Base-by-base conservation (phyloP, 2,329 filamentous ascomycete species). In the Ophiognomonia clavigignenti-juglandacearum region DNA sequence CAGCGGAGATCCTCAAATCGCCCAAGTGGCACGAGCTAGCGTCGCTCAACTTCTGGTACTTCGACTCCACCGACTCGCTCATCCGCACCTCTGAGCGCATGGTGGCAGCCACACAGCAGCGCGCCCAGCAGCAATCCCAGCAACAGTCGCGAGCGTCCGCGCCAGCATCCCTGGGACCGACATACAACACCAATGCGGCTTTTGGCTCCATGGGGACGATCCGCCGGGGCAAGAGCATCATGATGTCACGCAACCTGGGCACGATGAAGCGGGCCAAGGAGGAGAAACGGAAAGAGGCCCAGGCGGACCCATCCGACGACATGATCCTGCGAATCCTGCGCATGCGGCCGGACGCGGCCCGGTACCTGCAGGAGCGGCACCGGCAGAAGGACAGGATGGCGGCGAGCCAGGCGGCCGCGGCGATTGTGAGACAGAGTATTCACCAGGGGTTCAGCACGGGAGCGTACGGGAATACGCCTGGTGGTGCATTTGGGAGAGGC, bases 1-100 rank as follows among this genome's bases (percentile, higher is more conserved):
- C 91, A 0, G 80, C 88, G 37, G 91, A 96, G 64, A 84, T 96
- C 26, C 78, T 98, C 61, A 96, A 95, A 68, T 95, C 89, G 56
- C 88, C 92, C 61, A 98, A 98, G 77, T 98, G 96, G 74, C 91
- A 96, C 72, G 93, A 98, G 66, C 81, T 98, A 45, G 88, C 93
- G 55, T 92, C 89, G 53, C 79, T 98, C 53, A 95, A 96, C 71
- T 98, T 97, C 76, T 98, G 97, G 75, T 98, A 98, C 72, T 95
- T 93, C 61, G 91, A 97, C 60, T 80, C 86, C 26, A 95, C 90
- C 1, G 88, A 95, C 52, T 91, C 87, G 57, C 78, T 98, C 11
- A 89, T 97, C 57, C 86, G 92, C 42, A 95, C 89, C n/a, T 96
- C 89, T 3, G 93, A 98, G 67, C 82, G 88, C 47, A 98, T 98